These are phyloP conservation scores for Phytophthora megakarya DNA, from an alignment of 352 stramenopile genomes.

Conservation along the genomic window DNA sequence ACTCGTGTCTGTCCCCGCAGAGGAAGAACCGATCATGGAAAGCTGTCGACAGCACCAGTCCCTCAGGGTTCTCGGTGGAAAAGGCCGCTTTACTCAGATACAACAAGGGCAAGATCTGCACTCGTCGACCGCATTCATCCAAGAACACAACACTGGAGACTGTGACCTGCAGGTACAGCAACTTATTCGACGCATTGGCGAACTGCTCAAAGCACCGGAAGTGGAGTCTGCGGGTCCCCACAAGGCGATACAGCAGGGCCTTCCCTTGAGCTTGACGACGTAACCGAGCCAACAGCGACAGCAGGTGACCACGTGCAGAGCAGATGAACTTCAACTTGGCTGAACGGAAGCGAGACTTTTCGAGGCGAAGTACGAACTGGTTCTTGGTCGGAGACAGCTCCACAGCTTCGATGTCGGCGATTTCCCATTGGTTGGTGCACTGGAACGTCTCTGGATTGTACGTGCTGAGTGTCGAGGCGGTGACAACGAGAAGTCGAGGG, in stretches of 20 bases:
- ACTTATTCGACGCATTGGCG: constrained; percentile 61
- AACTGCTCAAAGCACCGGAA: constrained; percentile 73
- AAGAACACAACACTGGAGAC: constrained; percentile 57
- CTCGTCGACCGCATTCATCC: constrained; percentile 49
- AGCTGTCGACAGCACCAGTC: constrained; percentile 60
- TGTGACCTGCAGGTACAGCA: constrained; percentile 56
- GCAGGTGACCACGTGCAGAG: constrained; percentile 53
- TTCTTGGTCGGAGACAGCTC: constrained; percentile 45
- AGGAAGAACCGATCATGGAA: constrained; percentile 78
- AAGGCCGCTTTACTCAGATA: constrained; percentile 55
- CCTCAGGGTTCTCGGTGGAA: constrained; percentile 52
- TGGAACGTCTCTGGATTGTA: constrained; percentile 73
- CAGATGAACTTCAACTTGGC: constrained; percentile 64
- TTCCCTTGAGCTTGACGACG: constrained; percentile 48
- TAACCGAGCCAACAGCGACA: constrained; percentile 57
- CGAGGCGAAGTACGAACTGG: constrained; percentile 66
- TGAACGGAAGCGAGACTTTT: constrained; percentile 66
- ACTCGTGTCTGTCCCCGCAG: constrained; percentile 60
- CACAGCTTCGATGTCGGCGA: constrained; percentile 61
- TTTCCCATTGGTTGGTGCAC: constrained; percentile 76
- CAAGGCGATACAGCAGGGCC: constrained; percentile 42
- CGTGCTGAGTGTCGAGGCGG: constrained; percentile 51
- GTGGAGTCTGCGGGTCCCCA: constrained; percentile 35
- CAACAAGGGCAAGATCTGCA: constrained; percentile 57
- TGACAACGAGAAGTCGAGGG: constrained; percentile 62